Base-by-base conservation (phyloP, 169 alveolate species). In the Hepatocystis sp. region DNA sequence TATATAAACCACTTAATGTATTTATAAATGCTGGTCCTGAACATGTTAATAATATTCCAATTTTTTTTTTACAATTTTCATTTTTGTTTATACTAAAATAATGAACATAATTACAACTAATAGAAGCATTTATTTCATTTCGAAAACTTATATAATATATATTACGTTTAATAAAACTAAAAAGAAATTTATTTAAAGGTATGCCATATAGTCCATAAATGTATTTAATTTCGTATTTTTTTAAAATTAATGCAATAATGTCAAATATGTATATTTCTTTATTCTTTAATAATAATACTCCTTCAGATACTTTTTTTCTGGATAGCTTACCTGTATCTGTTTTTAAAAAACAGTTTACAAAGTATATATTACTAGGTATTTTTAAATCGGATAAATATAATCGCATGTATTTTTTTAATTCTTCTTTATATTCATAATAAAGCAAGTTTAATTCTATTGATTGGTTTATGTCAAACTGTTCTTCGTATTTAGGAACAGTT, bases 11-110 rank as follows among this genome's bases (percentile, higher is more conserved):
- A 44, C 78, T 63, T 23, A 76, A 49, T 4, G 88, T 63, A 58
- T 76, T 76, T 25, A 76, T 64, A 56, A 76, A 76, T 76, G 65
- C 88, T 15, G 88, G 88, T 15, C 88, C 88, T 17, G 88, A 76
- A 17, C 88, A 76, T 7, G 78, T 60, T 17, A 76, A 36, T 11
- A 76, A 13, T 4, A 76, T 56, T 58, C 88, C 88, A 15, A 76
- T 36, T 49, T 76, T 76, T 36, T 67, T 67, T 63, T n/a, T n/a
- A n/a, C n/a, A n/a, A n/a, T n/a, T n/a, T n/a, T 67, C 42, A 19
- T 15, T 36, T 25, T 46, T 40, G 17, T 76, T 1, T n/a, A 46
- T 17, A 63, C 32, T 64, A 36, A 76, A 76, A 76, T 42, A 76
- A 17, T 76, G 56, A 2, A 76, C 76, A 76, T 76, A 76, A 36